Conservation (phyloP, 2,329 filamentous ascomycete genomes). For the Samsoniella hepiali region DNA sequence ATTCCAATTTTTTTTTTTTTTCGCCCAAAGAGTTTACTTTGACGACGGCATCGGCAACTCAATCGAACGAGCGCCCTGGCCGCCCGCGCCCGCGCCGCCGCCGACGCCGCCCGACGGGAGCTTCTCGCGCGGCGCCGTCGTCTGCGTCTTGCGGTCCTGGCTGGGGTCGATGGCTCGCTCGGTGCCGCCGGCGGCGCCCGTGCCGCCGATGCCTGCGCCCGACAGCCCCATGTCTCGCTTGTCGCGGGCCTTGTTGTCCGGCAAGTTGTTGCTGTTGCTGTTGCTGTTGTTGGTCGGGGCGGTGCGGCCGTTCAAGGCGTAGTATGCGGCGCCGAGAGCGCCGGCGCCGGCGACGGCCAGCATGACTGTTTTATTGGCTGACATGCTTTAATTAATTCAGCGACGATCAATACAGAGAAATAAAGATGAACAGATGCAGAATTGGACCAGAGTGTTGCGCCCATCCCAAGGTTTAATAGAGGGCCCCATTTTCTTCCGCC, state of each 20-base stretch:
- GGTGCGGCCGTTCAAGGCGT: neutral
- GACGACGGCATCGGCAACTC: constrained; percentile 21
- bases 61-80: constrained; percentile 28
- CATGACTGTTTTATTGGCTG: neutral
- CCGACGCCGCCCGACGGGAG: constrained; percentile 34
- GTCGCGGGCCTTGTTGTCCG: constrained; percentile 7
- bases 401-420: no score
- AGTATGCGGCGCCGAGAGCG: neutral
- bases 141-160: constrained; percentile 22
- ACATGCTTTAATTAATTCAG: neutral
- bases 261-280: neutral
- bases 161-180: constrained; percentile 13
- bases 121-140: constrained; percentile 29
- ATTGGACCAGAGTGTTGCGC: neutral
- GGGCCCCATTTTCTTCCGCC: neutral
- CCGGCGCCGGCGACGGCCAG: constrained; percentile 3
- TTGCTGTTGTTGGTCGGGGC: neutral
- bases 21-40: neutral
- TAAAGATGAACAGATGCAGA: neutral
- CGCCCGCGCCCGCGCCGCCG: constrained; percentile 31
- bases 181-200: neutral
- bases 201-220: neutral
- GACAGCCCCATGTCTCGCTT: constrained; percentile 1
- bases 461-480: neutral
- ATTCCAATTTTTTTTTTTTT: neutral